Evolutionary conservation across 352 stramenopile genomes (phyloP).

Genomic region (Globisporangium okanoganense): DNA sequence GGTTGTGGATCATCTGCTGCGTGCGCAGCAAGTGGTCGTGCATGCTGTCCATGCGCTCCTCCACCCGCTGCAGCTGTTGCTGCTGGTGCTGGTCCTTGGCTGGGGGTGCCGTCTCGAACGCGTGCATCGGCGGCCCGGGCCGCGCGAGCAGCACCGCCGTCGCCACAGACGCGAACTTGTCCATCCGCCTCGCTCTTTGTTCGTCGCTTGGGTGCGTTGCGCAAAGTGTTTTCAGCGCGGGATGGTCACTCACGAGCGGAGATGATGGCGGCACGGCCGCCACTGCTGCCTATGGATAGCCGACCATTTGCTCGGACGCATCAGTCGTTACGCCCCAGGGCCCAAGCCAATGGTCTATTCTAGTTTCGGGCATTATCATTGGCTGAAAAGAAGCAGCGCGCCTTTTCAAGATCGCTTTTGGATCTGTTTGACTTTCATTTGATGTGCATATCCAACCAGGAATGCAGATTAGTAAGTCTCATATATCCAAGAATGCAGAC

Average conservation of each 20-base stretch:
- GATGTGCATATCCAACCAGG: background rate
- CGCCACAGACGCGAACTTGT: slow-evolving; percentile 13
- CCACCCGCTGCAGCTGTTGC: slow-evolving; percentile 25
- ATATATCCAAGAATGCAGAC: no score
- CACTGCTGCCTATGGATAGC: background rate
- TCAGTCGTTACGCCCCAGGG: no score
- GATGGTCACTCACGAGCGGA: no score
- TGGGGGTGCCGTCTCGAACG: background rate
- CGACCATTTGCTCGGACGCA: no score
- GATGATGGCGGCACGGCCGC: no score
- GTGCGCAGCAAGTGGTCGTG: slow-evolving; percentile 35
- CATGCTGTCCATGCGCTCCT: slow-evolving; percentile 40
- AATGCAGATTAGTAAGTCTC: no score
- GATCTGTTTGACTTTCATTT: background rate
- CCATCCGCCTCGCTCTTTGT: slow-evolving; percentile 1
- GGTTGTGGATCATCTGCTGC: slow-evolving; percentile 47
- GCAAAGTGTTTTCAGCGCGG: no score
- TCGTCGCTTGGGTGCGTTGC: background rate
- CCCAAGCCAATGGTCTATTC: no score
- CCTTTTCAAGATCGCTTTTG: slow-evolving; percentile 6
- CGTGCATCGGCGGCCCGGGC: background rate
- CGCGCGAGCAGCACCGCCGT: slow-evolving; percentile 9
- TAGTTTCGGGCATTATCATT: no score
- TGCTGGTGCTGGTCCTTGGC: no score
- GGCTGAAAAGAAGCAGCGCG: background rate